Evolutionary conservation across 306 rosid species (phyloP), one percentile per base, ranked within the genome.

Genomic region (Inga laurina): DNA sequence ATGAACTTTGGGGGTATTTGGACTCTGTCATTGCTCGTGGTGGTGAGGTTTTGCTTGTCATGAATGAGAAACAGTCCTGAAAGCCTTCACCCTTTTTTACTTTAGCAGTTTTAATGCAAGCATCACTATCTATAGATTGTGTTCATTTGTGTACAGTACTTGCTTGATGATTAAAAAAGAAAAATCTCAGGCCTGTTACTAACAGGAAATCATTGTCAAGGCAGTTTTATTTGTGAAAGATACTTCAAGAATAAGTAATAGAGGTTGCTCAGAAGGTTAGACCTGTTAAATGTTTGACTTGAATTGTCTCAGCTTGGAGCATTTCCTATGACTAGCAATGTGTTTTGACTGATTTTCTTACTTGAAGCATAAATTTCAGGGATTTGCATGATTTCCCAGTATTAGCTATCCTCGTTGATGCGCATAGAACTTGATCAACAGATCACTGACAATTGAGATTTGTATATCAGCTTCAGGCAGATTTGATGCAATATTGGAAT

Each of bases 21-120:
- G 98, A 91, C 88, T 74, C 34, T 68, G 81, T 84, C 57, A 87
- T 97, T 73, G 79, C 52, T 68, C 49, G 57, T 56, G 92, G 92
- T 80, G 99, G 95, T 35, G 95, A 97, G 89, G 79, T 94, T 89
- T 88, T 97, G 81, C 92, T 97, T 84, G 93, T 97, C 79, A 87
- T 90, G 94, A 91, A 94, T 86, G 83, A 67, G 57, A 82, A 83
- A 72, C 67, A 72, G 62, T 89, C 84, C 54, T 84, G 79, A 84
- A 51, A 35, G 21, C 21, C 39, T 22, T 59, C 32, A 18, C 9
- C n/a, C 62, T 57, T 57, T n/a, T 21, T 22, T n/a, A 27, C 70
- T 79, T 52, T 11, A 37, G 44, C 72, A 49, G 27, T 35, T 35
- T 61, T 44, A 4, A 62, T 18, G 78, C 39, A 43, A 11, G 62